Evolutionary conservation across 345 rosid genomes (phyloP), one percentile per base, ranked within the genome.

Genomic region (Salix dunnii): DNA sequence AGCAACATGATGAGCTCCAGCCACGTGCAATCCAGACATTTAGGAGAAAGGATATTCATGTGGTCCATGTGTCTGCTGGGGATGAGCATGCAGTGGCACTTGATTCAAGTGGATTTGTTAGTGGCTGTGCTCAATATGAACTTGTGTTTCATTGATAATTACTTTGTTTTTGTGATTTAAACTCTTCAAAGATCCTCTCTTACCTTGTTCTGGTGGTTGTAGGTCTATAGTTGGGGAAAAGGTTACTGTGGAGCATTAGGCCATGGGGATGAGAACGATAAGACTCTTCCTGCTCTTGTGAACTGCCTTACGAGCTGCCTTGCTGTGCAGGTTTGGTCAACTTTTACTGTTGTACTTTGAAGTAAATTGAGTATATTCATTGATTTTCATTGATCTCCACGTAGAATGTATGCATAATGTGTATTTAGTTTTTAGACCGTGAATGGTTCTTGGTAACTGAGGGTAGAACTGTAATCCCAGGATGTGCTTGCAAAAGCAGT

Each of bases 141-240:
- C 16, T 76, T 20, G 31, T 21, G 31, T 53, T 23, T 53, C 73
- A 51, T 43, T 23, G 30, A 46, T 72, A 42, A 23, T 40, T 65
- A 53, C 65, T 77, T 76, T 42, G 13, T 40, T 70, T 60, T 58
- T 2, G 33, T 75, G 30, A 60, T 66, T n/a, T 10, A 27, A 43
- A 31, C 65, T 60, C 12, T 46, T 12, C 16, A 61, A 28, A 43
- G 49, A 58, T 17, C 23, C 48, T 42, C 2, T 68, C 13, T 60
- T 55, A 77, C 67, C 63, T 74, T 33, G 77, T 31, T 42, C 71
- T 77, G 25, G 74, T 74, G 71, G 2, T 73, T 77, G 77, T 79
- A 95, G 99, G 96, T 90, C 14, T 93, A 93, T 80, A 90, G 98
- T 27, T 95, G 99, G 98, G 99, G 99, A 68, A 95, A 95, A 85